Base-by-base conservation (phyloP, 768 basidiomycete species). In the Favolaschia claudopus region DNA sequence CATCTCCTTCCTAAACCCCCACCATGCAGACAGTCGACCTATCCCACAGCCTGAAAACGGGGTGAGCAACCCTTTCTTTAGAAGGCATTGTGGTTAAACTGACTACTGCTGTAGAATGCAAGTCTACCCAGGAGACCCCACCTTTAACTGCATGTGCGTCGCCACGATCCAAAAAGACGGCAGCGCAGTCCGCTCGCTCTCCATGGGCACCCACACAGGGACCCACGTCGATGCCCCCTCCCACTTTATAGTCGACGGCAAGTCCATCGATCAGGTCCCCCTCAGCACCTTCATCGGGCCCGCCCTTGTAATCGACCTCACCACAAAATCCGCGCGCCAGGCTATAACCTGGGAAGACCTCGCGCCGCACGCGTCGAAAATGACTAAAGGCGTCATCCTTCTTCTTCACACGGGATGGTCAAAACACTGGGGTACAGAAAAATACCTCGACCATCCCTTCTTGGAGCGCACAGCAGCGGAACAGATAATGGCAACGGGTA, bases 161-260 rank as follows among this genome's bases (percentile, higher is more conserved):
- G 66, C 79, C 28, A 77, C 79, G 12, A 69, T 87, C 52, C 54
- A 69, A 5, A 68, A 75, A 53, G 78, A 86, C 52, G 83, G 83
- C 33, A 83, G 79, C 66, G 79, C 75, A 45, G 81, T 89, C 13
- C 80, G 81, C 59, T 67, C 76, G 0, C 72, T 93, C 45, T 74
- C 81, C 25, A 65, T 91, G 20, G 82, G 87, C 5, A 85, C 90
- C 1, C 91, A 92, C 67, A 87, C 87, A 1, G 91, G 91, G 42
- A 92, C 91, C 3, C 91, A 93, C 74, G 79, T 92, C 70, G 91
- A 93, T 65, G 88, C 90, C 1, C 91, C 91, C 0, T 85, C 81
- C 46, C 91, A 93, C 67, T 92, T 91, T 75, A 72, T 88, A 71
- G 72, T 74, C 5, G 75, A 81, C 27, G 89, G 87, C 5, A 72